Evolutionary conservation across 202 grass and related monocot genomes (phyloP).

Genomic region (Schoenoplectus triqueter): DNA sequence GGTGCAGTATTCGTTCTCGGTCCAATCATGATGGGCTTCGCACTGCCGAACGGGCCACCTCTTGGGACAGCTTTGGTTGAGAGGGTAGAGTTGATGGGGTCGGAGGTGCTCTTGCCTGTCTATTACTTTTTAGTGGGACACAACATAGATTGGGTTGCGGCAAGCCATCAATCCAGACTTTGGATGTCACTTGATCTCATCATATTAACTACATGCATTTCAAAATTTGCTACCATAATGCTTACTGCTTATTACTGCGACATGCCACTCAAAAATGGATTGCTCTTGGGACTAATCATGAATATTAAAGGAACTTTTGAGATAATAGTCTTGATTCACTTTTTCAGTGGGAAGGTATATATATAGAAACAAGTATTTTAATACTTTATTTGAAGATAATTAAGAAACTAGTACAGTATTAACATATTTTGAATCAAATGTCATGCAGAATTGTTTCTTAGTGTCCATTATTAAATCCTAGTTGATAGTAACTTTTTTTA

Average conservation of each 20-base stretch:
- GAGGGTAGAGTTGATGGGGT: constrained; percentile 25
- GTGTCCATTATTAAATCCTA: neutral
- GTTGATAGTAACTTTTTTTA: neutral
- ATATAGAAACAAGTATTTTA: neutral
- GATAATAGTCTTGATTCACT: constrained; percentile 18
- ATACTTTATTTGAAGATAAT: no score
- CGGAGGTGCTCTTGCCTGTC: constrained; percentile 40
- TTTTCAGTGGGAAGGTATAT: neutral
- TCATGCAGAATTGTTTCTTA: no score
- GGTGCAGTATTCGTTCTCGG: constrained; percentile 17
- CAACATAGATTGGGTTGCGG: neutral
- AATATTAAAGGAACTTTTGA: constrained; percentile 44
- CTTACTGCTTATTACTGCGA: constrained; percentile 15
- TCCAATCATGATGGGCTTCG: constrained; percentile 39
- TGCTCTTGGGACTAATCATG: constrained; percentile 49
- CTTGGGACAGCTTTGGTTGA: constrained; percentile 44
- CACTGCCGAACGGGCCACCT: constrained; percentile 44
- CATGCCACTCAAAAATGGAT: constrained; percentile 6
- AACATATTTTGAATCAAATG: no score
- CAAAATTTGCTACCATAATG: constrained; percentile 19
- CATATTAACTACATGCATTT: neutral
- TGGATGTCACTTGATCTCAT: constrained; percentile 8
- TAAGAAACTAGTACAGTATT: no score
- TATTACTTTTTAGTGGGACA: constrained; percentile 27
- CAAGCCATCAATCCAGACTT: neutral